A percentile compares a stretch with the other conserved stretches of the same genome.
These are phyloP conservation scores for Podospora anserina DNA, from an alignment of 495 filamentous ascomycete genomes.

Conservation along the genomic window DNA sequence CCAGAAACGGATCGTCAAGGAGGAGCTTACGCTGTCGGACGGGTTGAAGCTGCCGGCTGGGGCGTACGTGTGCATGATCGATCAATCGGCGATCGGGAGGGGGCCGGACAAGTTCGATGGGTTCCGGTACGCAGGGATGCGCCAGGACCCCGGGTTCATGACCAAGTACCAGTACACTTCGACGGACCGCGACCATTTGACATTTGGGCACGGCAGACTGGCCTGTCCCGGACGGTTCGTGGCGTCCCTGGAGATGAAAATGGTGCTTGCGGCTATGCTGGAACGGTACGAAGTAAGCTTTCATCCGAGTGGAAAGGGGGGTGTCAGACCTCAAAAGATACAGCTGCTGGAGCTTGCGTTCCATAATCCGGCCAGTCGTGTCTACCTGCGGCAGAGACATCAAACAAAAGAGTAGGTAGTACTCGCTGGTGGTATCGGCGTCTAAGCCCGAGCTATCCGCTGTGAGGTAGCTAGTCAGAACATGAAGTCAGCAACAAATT, in stretches of 20 bases:
- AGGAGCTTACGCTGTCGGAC: neutral
- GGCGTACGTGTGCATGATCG: conserved; percentile 30
- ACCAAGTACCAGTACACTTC: conserved; percentile 1
- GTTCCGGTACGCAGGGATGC: conserved; percentile 17
- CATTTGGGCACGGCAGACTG: conserved; percentile 51
- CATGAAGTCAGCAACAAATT: too few species aligned
- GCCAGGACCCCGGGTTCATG: neutral
- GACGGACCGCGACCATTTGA: conserved; percentile 34
- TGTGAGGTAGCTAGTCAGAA: too few species aligned
- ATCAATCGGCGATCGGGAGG: too few species aligned
- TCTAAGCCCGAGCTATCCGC: too few species aligned
- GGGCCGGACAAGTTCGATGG: conserved; percentile 1
- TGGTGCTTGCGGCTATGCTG: conserved; percentile 42
- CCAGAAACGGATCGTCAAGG: neutral
- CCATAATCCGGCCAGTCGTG: too few species aligned
- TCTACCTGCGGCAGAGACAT: too few species aligned
- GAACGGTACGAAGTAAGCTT: conserved; percentile 42
- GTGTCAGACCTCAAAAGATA: too few species aligned
- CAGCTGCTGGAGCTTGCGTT: too few species aligned
- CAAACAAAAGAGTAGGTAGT: too few species aligned
- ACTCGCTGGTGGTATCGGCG: too few species aligned
- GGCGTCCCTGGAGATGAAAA: conserved; percentile 48
- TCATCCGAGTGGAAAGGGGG: too few species aligned
- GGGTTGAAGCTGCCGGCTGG: conserved; percentile 40
- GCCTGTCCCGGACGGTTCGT: conserved; percentile 55